Percentiles rank a stretch among this genome's conserved stretches.
phyloP scores from a whole-genome alignment of 495 filamentous ascomycete genomes.

The Xylaria intraflava region DNA sequence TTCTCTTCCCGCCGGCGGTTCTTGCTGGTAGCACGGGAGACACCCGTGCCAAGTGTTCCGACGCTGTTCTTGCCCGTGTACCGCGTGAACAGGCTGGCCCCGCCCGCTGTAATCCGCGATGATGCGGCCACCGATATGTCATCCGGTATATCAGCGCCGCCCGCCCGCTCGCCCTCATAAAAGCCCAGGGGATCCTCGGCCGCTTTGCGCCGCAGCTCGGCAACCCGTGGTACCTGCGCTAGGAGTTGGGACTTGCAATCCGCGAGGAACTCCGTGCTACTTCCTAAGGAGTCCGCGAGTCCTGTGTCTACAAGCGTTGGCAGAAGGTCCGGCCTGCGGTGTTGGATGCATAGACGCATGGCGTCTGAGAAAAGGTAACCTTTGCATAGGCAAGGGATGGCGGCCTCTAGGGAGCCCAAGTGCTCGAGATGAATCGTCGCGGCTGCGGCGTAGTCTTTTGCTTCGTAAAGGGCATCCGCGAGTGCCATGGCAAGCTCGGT shows the following conservation, averaged over 20 bases:
- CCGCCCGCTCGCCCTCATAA: conserved; percentile 63
- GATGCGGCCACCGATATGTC: conserved; percentile 86
- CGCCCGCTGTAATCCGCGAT: conserved; percentile 64
- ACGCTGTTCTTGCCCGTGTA: conserved; percentile 68
- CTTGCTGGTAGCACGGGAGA: conserved; percentile 70
- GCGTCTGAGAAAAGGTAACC: conserved; percentile 81
- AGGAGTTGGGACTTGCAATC: conserved; percentile 81
- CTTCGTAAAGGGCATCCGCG: conserved; percentile 65
- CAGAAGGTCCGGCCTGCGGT: conserved; percentile 40
- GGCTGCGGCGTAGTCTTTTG: conserved; percentile 73
- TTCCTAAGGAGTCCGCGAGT: conserved; percentile 67
- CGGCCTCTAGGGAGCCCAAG: conserved; percentile 59
- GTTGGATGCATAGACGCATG: conserved; percentile 54
- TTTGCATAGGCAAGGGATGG: conserved; percentile 67
- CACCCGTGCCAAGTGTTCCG: conserved; percentile 59
- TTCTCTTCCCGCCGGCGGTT: conserved; percentile 84
- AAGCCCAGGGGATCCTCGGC: conserved; percentile 72
- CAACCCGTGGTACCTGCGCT: conserved; percentile 77
- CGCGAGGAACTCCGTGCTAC: conserved; percentile 79
- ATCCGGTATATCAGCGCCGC: conserved; percentile 68
- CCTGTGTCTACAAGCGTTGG: conserved; percentile 60
- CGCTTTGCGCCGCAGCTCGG: conserved; percentile 73
- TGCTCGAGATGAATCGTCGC: conserved; percentile 77
- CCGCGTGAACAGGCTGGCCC: conserved; percentile 75
- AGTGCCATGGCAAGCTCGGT: conserved; percentile 58